A percentile compares a stretch with the other conserved stretches of the same genome.
Evolutionary conservation across 345 rosid genomes (phyloP).

Genomic region (Moricandia arvensis): DNA sequence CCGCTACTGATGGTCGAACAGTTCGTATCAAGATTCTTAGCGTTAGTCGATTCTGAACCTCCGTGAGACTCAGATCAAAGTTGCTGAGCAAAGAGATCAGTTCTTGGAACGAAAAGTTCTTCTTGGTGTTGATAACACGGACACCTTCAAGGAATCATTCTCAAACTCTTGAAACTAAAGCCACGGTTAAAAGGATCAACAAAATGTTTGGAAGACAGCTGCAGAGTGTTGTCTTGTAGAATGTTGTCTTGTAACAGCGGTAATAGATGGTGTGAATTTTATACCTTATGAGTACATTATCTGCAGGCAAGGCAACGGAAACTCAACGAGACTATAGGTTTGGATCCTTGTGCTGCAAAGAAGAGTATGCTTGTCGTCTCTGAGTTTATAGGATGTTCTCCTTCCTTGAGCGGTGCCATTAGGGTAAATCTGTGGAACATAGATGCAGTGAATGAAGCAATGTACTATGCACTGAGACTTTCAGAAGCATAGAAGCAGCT

Average conservation of each 20-base stretch:
- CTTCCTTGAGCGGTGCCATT: slow-evolving; percentile 84
- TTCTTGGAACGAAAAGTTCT: slow-evolving; percentile 52
- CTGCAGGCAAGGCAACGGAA: slow-evolving; percentile 78
- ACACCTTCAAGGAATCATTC: slow-evolving; percentile 86
- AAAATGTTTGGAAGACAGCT: slow-evolving; percentile 65
- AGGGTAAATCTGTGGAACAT: slow-evolving; percentile 94
- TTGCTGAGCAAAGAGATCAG: too few relatives aligned
- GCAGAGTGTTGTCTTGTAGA: slow-evolving; percentile 95
- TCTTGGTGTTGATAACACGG: slow-evolving; percentile 96
- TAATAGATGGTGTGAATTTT: slow-evolving; percentile 93
- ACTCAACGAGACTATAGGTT: slow-evolving; percentile 55
- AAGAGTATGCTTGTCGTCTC: slow-evolving; percentile 89
- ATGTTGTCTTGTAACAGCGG: slow-evolving; percentile 89
- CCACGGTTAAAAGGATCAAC: slow-evolving; percentile 70
- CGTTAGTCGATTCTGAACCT: too few relatives aligned
- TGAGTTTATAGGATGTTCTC: slow-evolving; percentile 97
- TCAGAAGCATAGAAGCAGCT: slow-evolving; percentile 72
- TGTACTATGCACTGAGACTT: slow-evolving; percentile 65
- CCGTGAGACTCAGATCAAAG: too few relatives aligned
- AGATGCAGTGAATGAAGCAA: slow-evolving; percentile 83
- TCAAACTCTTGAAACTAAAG: slow-evolving; percentile 79
- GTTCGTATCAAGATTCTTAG: too few relatives aligned
- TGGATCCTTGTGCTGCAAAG: slow-evolving; percentile 44
- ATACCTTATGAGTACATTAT: slow-evolving; percentile 85
- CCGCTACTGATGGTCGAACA: too few relatives aligned